phyloP scores from a whole-genome alignment of 1,284 basidiomycete genomes.

The Tausonia pullulans region DNA sequence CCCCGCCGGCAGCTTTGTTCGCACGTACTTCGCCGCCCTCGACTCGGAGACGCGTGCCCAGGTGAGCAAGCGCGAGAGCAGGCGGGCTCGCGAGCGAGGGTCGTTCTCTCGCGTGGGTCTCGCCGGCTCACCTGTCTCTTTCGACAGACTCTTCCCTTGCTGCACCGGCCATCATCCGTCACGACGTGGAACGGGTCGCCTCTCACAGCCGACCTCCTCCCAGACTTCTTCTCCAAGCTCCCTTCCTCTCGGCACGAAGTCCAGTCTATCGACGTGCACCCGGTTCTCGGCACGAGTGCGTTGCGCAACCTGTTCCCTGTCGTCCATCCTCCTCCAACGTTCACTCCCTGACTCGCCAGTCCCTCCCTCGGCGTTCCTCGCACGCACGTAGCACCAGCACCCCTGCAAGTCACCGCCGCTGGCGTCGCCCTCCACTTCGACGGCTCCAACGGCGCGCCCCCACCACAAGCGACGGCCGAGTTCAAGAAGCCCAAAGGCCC shows the following conservation, averaged over 20 bases:
- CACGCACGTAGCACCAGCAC: conserved; percentile 8
- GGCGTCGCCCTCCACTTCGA: conserved; percentile 11
- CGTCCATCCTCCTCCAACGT: neutral
- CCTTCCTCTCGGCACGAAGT: conserved; percentile 13
- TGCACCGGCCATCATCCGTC: conserved; percentile 6
- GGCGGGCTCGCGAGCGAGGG: too few relatives aligned
- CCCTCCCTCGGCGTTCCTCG: neutral
- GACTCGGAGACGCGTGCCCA: conserved; percentile 7
- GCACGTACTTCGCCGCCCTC: conserved; percentile 12
- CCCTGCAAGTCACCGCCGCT: conserved; percentile 9
- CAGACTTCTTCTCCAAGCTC: conserved; percentile 11
- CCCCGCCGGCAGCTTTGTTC: conserved; percentile 6
- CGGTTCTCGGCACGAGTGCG: conserved; percentile 15
- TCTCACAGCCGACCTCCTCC: conserved; percentile 12
- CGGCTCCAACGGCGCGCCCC: neutral
- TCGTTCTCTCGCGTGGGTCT: too few relatives aligned
- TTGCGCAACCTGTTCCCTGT: neutral
- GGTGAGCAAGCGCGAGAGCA: neutral
- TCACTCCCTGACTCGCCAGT: neutral
- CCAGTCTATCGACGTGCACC: conserved; percentile 17
- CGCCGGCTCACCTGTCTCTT: neutral
- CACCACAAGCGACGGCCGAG: conserved; percentile 6
- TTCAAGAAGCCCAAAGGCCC: conserved; percentile 7
- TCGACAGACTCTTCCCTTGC: conserved; percentile 2
- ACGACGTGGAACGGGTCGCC: conserved; percentile 14